A percentile compares a stretch with the other conserved stretches of the same genome.
These are phyloP conservation scores for Claviceps arundinis DNA, from an alignment of 2,329 filamentous ascomycete genomes.

Conservation along the genomic window DNA sequence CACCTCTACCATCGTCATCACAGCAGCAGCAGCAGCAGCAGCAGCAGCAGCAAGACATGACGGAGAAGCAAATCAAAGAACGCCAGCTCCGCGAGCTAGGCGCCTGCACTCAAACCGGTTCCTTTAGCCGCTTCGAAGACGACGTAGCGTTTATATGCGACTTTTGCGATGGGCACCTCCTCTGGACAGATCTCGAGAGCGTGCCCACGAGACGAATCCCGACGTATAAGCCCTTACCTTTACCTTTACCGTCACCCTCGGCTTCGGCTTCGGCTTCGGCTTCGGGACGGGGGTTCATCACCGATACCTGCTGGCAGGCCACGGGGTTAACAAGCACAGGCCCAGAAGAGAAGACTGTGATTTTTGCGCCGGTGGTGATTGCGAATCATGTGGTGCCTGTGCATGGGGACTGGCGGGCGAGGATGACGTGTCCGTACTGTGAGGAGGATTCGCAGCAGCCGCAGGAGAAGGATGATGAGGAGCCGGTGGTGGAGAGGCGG, in stretches of 20 bases:
- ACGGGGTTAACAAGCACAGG: slow-evolving; percentile 27
- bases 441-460: slow-evolving; percentile 35
- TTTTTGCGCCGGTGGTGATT: slow-evolving; percentile 44
- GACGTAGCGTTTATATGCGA: slow-evolving; percentile 48
- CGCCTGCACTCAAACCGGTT: slow-evolving; percentile 38
- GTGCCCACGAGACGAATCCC: slow-evolving; percentile 34
- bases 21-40: too few species aligned
- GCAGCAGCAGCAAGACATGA: slow-evolving; percentile 3
- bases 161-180: slow-evolving; percentile 46
- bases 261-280: too few species aligned
- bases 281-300: not conserved
- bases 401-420: slow-evolving; percentile 37
- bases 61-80: slow-evolving; percentile 22
- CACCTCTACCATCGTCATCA: too few species aligned
- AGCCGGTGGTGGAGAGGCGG: slow-evolving; percentile 30
- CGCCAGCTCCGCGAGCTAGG: slow-evolving; percentile 34
- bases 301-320: slow-evolving; percentile 38
- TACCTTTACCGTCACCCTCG: too few species aligned
- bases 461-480: slow-evolving; percentile 34
- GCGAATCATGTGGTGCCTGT: slow-evolving; percentile 42
- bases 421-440: slow-evolving; percentile 42
- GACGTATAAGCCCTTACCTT: slow-evolving; percentile 10
- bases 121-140: slow-evolving; percentile 40
- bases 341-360: slow-evolving; percentile 33
- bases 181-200: slow-evolving; percentile 42